These are phyloP conservation scores for Pinus albicaulis DNA, from an alignment of 75 land plant genomes.

Conservation along the genomic window DNA sequence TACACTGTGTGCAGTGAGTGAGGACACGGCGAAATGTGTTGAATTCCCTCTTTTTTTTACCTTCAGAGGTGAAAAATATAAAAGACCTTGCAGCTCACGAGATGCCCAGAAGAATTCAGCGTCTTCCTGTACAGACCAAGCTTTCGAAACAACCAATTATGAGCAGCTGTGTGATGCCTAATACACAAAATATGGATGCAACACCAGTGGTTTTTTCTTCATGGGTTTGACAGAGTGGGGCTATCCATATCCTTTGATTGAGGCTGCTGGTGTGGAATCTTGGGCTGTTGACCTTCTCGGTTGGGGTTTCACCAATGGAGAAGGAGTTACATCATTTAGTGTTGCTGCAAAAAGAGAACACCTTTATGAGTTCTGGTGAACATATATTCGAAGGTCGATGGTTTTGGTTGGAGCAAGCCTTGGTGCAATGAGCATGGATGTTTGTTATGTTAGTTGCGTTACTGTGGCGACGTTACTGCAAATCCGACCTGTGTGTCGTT, in stretches of 20 bases:
- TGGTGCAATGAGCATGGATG: too few relatives aligned
- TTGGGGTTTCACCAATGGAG: slow-evolving; percentile 93
- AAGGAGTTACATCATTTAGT: slow-evolving; percentile 51
- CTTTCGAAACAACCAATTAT: slow-evolving; percentile 46
- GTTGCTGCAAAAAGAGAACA: slow-evolving; percentile 71
- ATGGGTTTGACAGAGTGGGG: slow-evolving; percentile 99
- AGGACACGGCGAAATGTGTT: background rate
- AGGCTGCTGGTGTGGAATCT: slow-evolving; percentile 71
- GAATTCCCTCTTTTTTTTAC: slow-evolving; percentile 75
- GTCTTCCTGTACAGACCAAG: slow-evolving; percentile 79
- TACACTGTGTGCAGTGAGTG: background rate
- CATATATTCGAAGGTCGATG: too few relatives aligned
- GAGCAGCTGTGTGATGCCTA: slow-evolving; percentile 93
- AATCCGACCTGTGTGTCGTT: too few relatives aligned
- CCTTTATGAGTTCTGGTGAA: too few relatives aligned
- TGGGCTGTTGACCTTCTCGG: slow-evolving; percentile 98
- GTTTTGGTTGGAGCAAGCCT: too few relatives aligned
- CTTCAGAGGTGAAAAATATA: slow-evolving; percentile 55
- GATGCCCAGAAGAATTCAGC: slow-evolving; percentile 61
- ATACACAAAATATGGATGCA: slow-evolving; percentile 10
- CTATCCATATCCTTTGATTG: slow-evolving; percentile 76
- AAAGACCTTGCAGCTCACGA: slow-evolving; percentile 56
- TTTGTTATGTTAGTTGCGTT: too few relatives aligned
- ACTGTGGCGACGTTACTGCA: too few relatives aligned
- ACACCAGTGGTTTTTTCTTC: slow-evolving; percentile 86